Evolutionary conservation across 1,284 basidiomycete genomes (phyloP).

Genomic region (Irpex sp.): DNA sequence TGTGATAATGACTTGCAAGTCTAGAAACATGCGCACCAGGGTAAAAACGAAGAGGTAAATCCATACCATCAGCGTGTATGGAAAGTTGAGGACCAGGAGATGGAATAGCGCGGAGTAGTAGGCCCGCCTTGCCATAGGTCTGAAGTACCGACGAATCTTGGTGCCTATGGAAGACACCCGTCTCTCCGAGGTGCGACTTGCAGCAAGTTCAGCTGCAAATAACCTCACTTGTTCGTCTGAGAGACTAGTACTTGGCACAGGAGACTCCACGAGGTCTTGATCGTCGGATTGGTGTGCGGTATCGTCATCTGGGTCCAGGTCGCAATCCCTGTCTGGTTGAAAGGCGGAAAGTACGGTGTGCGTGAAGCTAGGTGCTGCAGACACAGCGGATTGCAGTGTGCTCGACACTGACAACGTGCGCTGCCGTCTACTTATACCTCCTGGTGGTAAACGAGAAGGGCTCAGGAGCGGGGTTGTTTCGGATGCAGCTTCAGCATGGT

Average conservation of each 20-base stretch:
- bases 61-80: conserved; percentile 69
- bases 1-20: background rate
- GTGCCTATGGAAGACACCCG: conserved; percentile 11
- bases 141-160: conserved; percentile 54
- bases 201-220: conserved; percentile 18
- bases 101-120: conserved; percentile 68
- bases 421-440: conserved; percentile 15
- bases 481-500: conserved; percentile 21
- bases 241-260: conserved; percentile 2
- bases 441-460: conserved; percentile 17
- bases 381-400: conserved; percentile 41
- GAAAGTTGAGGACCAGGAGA: conserved; percentile 69
- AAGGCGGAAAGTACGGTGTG: conserved; percentile 68
- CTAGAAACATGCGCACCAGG: conserved; percentile 44
- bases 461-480: conserved; percentile 43
- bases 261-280: conserved; percentile 9
- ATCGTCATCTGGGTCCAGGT: conserved; percentile 18
- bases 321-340: conserved; percentile 38
- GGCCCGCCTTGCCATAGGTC: conserved; percentile 46
- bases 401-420: conserved; percentile 58
- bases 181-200: conserved; percentile 6
- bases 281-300: conserved; percentile 14
- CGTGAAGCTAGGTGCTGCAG: conserved; percentile 57
- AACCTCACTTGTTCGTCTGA: conserved; percentile 19
- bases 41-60: conserved; percentile 76